Conservation (phyloP, 2,329 filamentous ascomycete species). For the Diplocarpon rosae region DNA sequence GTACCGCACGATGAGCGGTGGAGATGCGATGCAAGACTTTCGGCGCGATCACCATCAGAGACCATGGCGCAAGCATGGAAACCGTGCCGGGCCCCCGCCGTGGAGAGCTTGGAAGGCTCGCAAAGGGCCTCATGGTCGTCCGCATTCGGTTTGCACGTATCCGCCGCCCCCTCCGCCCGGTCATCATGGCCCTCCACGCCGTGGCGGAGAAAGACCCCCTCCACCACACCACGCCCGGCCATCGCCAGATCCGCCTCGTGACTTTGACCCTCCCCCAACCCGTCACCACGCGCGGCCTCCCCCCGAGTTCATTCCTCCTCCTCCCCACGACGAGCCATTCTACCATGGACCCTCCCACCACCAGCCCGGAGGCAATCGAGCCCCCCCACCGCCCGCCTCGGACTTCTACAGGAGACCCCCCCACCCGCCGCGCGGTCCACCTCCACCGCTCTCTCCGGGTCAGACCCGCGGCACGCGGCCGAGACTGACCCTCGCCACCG, state of each 20-base stretch:
- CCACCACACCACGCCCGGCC: too few relatives aligned
- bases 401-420: not conserved
- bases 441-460: not conserved
- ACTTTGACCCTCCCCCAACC: too few relatives aligned
- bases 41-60: constrained; percentile 4
- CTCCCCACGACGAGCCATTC: not conserved
- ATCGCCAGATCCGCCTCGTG: too few relatives aligned
- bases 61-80: constrained; percentile 1
- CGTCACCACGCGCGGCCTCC: too few relatives aligned
- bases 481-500: constrained; percentile 15
- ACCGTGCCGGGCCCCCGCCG: constrained; percentile 3
- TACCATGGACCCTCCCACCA: not conserved
- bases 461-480: constrained; percentile 7
- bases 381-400: not conserved
- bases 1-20: constrained; percentile 23
- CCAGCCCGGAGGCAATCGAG: not conserved
- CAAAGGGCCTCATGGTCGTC: too few relatives aligned
- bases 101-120: too few relatives aligned
- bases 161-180: too few relatives aligned
- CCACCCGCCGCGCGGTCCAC: not conserved
- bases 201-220: too few relatives aligned
- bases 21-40: constrained; percentile 9
- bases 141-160: too few relatives aligned
- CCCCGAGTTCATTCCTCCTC: too few relatives aligned
- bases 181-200: too few relatives aligned